phyloP scores from a whole-genome alignment of 192 early-diverging fungal species.

The Backusella morwellensis region DNA sequence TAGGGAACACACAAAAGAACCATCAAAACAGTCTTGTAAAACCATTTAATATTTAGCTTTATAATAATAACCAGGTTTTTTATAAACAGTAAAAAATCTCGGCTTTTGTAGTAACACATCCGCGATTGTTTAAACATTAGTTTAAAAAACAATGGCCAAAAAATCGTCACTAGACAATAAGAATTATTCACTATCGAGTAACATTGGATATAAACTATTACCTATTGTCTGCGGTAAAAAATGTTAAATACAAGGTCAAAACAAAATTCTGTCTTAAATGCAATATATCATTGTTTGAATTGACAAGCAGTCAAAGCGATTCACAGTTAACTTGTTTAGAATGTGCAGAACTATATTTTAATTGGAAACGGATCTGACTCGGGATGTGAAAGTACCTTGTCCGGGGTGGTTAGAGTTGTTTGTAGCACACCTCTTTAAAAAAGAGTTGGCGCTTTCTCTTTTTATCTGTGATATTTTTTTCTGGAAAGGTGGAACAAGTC shows the following conservation, averaged over 20 bases:
- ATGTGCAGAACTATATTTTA: too few relatives aligned
- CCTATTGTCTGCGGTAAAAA: neutral
- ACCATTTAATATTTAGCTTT: neutral
- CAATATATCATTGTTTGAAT: neutral
- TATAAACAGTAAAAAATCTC: too few relatives aligned
- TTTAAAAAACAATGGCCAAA: neutral
- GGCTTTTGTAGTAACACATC: too few relatives aligned
- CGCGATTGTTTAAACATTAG: too few relatives aligned
- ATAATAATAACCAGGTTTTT: too few relatives aligned
- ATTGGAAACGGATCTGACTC: neutral
- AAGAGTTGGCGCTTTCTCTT: neutral
- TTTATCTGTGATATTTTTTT: neutral
- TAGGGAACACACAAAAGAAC: neutral
- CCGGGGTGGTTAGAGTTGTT: neutral
- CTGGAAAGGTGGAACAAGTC: neutral
- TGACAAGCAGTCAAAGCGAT: neutral
- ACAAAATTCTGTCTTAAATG: neutral
- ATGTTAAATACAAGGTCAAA: neutral
- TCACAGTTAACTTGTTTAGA: too few relatives aligned
- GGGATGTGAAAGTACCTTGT: neutral
- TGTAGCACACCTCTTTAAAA: neutral
- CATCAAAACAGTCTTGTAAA: neutral
- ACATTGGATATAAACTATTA: neutral
- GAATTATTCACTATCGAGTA: neutral
- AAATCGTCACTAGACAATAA: neutral